Evolutionary conservation across 2,329 filamentous ascomycete genomes (phyloP).

Genomic region (Colletotrichum spinosum): DNA sequence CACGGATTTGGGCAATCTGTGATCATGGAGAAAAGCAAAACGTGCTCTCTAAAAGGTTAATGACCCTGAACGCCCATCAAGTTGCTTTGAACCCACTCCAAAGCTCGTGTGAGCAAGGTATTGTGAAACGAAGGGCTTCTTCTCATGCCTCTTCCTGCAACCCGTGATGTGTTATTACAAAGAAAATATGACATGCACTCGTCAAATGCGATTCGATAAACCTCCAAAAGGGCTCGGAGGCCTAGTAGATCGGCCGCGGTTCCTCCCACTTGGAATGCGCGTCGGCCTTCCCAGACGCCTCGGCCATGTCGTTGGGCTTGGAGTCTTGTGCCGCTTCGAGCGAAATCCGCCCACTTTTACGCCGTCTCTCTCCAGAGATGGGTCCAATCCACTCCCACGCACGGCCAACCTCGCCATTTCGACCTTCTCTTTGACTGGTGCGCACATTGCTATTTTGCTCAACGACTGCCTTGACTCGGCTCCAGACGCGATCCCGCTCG

Average conservation of each 20-base stretch:
- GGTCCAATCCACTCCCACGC: conserved; percentile 80
- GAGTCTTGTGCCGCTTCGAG: conserved; percentile 52
- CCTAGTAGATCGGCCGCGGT: conserved; percentile 54
- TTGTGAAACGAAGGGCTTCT: conserved; percentile 14
- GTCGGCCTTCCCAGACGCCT: conserved; percentile 25
- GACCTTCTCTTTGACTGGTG: conserved; percentile 75
- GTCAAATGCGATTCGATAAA: not conserved
- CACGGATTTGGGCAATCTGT: too few species aligned
- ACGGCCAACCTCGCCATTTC: conserved; percentile 72
- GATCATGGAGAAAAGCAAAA: conserved; percentile 3
- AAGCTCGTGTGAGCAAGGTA: conserved; percentile 18
- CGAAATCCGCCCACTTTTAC: conserved; percentile 65
- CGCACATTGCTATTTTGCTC: conserved; percentile 95
- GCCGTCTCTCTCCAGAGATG: conserved; percentile 59
- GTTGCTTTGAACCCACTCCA: not conserved
- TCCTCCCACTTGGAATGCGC: conserved; percentile 54
- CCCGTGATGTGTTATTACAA: conserved; percentile 27
- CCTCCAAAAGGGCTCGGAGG: too few species aligned
- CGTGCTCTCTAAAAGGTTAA: not conserved
- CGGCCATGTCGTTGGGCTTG: conserved; percentile 48
- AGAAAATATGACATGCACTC: conserved; percentile 27
- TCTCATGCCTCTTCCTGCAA: not conserved
- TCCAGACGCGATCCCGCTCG: conserved; percentile 86
- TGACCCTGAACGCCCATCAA: conserved; percentile 11
- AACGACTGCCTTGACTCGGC: conserved; percentile 83